Evolutionary conservation across 1,139 yeast genomes (phyloP).

Genomic region (Candida mesenterica): DNA sequence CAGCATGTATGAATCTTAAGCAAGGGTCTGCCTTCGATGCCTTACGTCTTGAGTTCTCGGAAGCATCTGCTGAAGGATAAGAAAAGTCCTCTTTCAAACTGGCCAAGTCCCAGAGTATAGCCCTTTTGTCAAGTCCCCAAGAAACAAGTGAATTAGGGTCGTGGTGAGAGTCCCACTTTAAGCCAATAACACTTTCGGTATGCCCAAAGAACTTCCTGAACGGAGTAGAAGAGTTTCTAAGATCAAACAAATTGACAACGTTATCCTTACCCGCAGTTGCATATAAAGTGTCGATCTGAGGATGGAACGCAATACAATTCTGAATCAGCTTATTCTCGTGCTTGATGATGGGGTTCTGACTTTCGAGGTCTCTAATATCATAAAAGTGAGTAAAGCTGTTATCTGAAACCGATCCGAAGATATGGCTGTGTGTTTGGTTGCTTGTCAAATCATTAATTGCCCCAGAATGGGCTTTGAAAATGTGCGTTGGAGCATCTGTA

Average conservation of each 20-base stretch:
- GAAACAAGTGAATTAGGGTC: conserved; percentile 42
- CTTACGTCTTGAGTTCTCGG: conserved; percentile 26
- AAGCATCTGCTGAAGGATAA: conserved; percentile 29
- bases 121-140: conserved; percentile 51
- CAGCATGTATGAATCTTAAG: conserved; percentile 56
- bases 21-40: conserved; percentile 54
- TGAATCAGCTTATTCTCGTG: conserved; percentile 46
- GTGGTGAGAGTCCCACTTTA: conserved; percentile 33
- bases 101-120: conserved; percentile 50
- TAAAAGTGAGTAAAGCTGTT: conserved; percentile 65
- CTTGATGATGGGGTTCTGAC: conserved; percentile 38
- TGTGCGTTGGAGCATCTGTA: conserved; percentile 37
- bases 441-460: conserved; percentile 59
- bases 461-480: conserved; percentile 47
- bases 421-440: conserved; percentile 41
- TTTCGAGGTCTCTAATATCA: conserved; percentile 52
- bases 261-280: conserved; percentile 58
- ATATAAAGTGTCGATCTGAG: conserved; percentile 40
- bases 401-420: conserved; percentile 74
- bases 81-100: conserved; percentile 44
- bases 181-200: conserved; percentile 38
- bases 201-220: conserved; percentile 53
- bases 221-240: conserved; percentile 47
- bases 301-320: conserved; percentile 51
- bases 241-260: conserved; percentile 48